Base-by-base conservation (phyloP, 192 early-diverging fungal genomes). In the Podochytrium sp. region DNA sequence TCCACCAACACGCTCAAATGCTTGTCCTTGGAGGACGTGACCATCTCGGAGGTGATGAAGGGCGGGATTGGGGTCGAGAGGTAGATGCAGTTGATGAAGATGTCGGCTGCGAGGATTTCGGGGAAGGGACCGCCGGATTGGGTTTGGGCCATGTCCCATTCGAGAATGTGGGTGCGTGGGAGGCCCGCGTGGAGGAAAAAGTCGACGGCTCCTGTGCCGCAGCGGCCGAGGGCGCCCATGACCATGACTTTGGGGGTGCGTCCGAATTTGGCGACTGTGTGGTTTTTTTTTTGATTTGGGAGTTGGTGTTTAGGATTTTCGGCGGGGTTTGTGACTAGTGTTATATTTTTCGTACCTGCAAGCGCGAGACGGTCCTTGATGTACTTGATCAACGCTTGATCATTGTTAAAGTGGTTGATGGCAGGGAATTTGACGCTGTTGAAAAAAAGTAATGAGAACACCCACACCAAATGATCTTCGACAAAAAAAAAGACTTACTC, bases 21-120 rank as follows among this genome's bases (percentile, higher is more conserved):
- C 59, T 95, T 87, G 41, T 86, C 80, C 20, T 50, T 35, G 56
- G 68, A 75, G 69, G 92, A 89, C 88, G 92, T 90, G 55, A 95
- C 80, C 87, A 90, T 86, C 56, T 91, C 89, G 66, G 85, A 88
- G 29, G 94, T 97, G 77, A 99, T 75, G 79, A 99, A 99, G 35
- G 97, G 95, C 60, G 96, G 95, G 70, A 99, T 99, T 76, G 90
- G 86, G 43, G 90, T 80, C 77, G 87, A 91, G 65, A 99, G 89
- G 77, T 99, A 99, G 85, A 99, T 99, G 86, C 94, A 99, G 89
- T 99, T 99, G 91, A 99, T 90, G 84, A 99, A 99, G 74, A 97
- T 92, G 78, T 99, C 95, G 61, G 84, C 78, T 39, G 90, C 83
- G 74, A 93, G 80, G 61, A 99, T 97, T 80, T 96, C 92, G 39